phyloP scores from a whole-genome alignment of 495 filamentous ascomycete species.

The Daldinia vernicosa region DNA sequence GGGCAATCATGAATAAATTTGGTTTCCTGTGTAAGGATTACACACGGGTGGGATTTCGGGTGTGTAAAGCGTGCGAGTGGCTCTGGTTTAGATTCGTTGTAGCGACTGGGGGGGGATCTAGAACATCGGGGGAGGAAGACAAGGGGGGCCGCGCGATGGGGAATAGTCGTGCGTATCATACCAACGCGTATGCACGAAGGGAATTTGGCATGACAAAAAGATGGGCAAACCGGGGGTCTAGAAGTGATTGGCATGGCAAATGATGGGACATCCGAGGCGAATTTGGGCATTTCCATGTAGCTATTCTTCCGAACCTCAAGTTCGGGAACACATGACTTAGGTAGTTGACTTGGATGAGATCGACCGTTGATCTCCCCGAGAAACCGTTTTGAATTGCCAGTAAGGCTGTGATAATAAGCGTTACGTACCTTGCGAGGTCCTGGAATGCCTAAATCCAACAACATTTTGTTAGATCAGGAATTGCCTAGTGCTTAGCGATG shows the following conservation, averaged over 20 bases:
- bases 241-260: constrained; percentile 33
- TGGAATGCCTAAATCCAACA: constrained; percentile 52
- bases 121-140: constrained; percentile 20
- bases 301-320: constrained; percentile 21
- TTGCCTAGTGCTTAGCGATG: not conserved
- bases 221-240: constrained; percentile 29
- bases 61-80: constrained; percentile 27
- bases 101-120: constrained; percentile 34
- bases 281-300: constrained; percentile 35
- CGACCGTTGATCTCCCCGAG: constrained; percentile 28
- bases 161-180: constrained; percentile 18
- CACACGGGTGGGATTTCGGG: constrained; percentile 20
- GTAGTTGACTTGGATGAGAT: constrained; percentile 30
- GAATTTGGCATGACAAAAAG: constrained; percentile 35
- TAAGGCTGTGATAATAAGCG: constrained; percentile 13
- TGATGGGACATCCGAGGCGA: constrained; percentile 28
- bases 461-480: constrained; percentile 27
- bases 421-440: constrained; percentile 59
- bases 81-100: constrained; percentile 20
- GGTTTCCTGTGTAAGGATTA: constrained; percentile 22
- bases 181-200: constrained; percentile 29
- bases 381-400: not conserved
- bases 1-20: constrained; percentile 18
- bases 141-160: constrained; percentile 26
- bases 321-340: constrained; percentile 22